These are phyloP conservation scores for Leishmania amazonensis DNA, from an alignment of 208 protist species.

Conservation along the genomic window DNA sequence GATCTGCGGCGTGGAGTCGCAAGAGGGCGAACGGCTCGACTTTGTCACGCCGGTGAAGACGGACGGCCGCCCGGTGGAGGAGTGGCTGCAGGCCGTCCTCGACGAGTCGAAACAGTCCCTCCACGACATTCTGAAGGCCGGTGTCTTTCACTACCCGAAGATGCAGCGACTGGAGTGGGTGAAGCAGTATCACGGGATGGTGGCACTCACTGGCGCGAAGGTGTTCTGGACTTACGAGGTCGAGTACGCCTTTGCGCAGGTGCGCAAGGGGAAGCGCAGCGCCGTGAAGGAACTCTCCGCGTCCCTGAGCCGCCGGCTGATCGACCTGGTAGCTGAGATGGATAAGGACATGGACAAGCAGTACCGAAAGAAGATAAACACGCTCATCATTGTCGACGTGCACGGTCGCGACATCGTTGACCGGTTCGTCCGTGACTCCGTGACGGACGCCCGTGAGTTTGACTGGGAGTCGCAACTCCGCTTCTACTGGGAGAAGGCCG, in stretches of 20 bases:
- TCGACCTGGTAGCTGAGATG: constrained; percentile 97
- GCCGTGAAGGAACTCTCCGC: constrained; percentile 96
- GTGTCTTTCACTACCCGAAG: constrained; percentile 97
- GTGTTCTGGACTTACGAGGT: constrained; percentile 99
- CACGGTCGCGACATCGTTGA: constrained; percentile 99
- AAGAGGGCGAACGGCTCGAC: constrained; percentile 95
- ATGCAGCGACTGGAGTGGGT: constrained; percentile 96
- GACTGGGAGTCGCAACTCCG: constrained; percentile 99
- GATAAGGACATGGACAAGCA: constrained; percentile 93
- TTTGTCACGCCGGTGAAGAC: constrained; percentile 91
- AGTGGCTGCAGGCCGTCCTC: constrained; percentile 97
- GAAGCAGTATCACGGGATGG: constrained; percentile 95
- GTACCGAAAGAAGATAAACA: constrained; percentile 98
- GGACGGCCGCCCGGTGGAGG: constrained; percentile 95
- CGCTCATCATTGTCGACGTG: constrained; percentile 99
- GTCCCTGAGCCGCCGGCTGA: constrained; percentile 94
- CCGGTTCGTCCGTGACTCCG: constrained; percentile 97
- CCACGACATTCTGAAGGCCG: constrained; percentile 96
- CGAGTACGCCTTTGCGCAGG: constrained; percentile 95
- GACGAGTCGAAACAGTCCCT: constrained; percentile 95
- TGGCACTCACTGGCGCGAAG: constrained; percentile 95
- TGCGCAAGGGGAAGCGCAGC: constrained; percentile 95
- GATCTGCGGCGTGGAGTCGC: constrained; percentile 96
- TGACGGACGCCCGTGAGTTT: constrained; percentile 98
- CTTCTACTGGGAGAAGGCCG: constrained; percentile 97